These are phyloP conservation scores for Solanum pennellii DNA, from an alignment of 257 asterid genomes.

Conservation along the genomic window DNA sequence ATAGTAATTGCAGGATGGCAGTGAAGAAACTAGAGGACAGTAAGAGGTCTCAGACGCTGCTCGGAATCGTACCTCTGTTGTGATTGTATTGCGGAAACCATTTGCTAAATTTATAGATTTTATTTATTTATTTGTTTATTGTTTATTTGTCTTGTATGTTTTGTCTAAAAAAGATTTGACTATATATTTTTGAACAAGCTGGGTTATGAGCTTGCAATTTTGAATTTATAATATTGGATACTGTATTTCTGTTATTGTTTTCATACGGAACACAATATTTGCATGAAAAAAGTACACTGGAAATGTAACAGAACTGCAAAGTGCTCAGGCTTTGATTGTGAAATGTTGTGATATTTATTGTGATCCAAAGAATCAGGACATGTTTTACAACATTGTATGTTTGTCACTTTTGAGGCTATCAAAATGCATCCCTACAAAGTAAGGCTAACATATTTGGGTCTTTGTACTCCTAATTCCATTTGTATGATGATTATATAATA, in stretches of 20 bases:
- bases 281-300: not conserved
- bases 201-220: not conserved
- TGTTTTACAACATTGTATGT: not conserved
- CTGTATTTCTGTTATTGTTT: not conserved
- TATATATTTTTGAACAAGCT: not conserved
- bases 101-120: not conserved
- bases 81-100: not conserved
- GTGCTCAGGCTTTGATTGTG: not conserved
- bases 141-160: not conserved
- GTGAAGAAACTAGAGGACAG: not conserved
- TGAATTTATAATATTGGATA: not conserved
- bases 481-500: not conserved
- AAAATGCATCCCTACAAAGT: conserved; percentile 2
- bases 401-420: not conserved
- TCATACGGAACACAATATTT: not conserved
- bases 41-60: not conserved
- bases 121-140: not conserved
- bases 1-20: not conserved
- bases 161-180: not conserved
- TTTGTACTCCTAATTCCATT: not conserved
- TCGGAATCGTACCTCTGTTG: not conserved
- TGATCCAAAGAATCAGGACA: not conserved
- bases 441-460: conserved; percentile 9
- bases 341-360: not conserved
- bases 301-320: not conserved